Evolutionary conservation across 176 grass and related monocot genomes (phyloP), one percentile per base, ranked within the genome.

Genomic region (Thinopyrum elongatum): DNA sequence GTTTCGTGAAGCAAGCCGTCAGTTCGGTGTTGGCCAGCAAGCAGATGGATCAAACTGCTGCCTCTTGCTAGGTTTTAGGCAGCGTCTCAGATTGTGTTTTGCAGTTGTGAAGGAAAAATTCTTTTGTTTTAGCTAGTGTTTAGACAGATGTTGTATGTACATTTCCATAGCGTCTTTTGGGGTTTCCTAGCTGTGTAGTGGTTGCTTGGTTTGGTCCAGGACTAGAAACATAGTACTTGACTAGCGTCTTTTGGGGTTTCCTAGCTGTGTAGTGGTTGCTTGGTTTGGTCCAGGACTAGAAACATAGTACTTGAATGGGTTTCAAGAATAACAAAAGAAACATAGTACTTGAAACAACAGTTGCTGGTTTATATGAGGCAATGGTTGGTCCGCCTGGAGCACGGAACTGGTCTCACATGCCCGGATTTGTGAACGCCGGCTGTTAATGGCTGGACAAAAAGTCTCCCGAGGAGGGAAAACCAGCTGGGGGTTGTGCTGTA

Each of bases 1-100:
- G 41, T 33, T 87, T 93, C 61, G 74, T 93, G 49, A 92, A 98
- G 70, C 73, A 88, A 21, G 90, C 84, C 25, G 76, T 95, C 15
- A 55, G 72, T 16, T 85, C 46, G 36, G 74, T 86, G 7, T 65
- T 92, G 57, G 78, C 87, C 5, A 62, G 47, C 31, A 79, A 80
- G 44, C 73, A 84, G 46, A 85, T 42, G 55, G 27, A 80, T 70
- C 81, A 26, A 64, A 35, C 80, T 71, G 23, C 27, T 42, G 29
- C 84, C 47, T 69, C 86, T 31, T 62, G 22, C 15, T 84, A 75
- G 84, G 57, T 2, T 38, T 25, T 85, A 79, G 53, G 33, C 57
- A 63, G 7, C 41, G 51, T 80, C 60, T 64, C 28, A 30, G 14
- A 69, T 41, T 80, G 3, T 26, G 10, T 80, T 44, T 44, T 69